These are phyloP conservation scores for Backusella luteola DNA, from an alignment of 192 early-diverging fungal species.

Conservation along the genomic window DNA sequence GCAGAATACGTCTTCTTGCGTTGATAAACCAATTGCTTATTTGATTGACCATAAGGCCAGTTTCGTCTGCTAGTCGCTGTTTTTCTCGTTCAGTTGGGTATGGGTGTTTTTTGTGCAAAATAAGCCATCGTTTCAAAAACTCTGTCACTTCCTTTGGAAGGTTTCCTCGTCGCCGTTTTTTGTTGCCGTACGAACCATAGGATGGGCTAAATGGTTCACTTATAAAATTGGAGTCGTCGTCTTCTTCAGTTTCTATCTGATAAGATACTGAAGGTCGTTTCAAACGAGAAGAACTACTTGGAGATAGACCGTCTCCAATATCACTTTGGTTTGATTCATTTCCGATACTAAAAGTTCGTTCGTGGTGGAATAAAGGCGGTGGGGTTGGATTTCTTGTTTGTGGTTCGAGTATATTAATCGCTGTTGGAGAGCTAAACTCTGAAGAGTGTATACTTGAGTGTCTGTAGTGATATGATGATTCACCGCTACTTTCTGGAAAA, in stretches of 20 bases:
- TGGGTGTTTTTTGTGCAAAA: constrained; percentile 19
- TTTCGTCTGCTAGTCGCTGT: constrained; percentile 3
- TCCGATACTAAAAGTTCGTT: background rate
- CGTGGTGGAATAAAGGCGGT: background rate
- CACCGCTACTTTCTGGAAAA: background rate
- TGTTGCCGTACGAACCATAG: background rate
- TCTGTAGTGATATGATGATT: background rate
- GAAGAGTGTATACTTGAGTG: background rate
- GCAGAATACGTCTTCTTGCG: constrained; percentile 12
- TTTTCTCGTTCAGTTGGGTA: constrained; percentile 19
- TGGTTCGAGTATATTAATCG: background rate
- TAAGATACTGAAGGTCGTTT: background rate
- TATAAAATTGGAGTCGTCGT: background rate
- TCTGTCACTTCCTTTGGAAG: constrained; percentile 19
- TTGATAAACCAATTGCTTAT: constrained; percentile 23
- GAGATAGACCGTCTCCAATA: background rate
- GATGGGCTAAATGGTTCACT: constrained; percentile 1
- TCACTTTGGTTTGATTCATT: background rate
- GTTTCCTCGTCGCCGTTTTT: constrained; percentile 15
- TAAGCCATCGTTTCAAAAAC: constrained; percentile 14
- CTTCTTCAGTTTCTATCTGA: background rate
- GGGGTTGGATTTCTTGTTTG: background rate
- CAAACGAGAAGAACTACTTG: background rate
- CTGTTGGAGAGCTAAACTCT: background rate
- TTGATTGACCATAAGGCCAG: constrained; percentile 17